Base-by-base conservation (phyloP, 768 basidiomycete genomes). In the Tubosaeta sp. region DNA sequence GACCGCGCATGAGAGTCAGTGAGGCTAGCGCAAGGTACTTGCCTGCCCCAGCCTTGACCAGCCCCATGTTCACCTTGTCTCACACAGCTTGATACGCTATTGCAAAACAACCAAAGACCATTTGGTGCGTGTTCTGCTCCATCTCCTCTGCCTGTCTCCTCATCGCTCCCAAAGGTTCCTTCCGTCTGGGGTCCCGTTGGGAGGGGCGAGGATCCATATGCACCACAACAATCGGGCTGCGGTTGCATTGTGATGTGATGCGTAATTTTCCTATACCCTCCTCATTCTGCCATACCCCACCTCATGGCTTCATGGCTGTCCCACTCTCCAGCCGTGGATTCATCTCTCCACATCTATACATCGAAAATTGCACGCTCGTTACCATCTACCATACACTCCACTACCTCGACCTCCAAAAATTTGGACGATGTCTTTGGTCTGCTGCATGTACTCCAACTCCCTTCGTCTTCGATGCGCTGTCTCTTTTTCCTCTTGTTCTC, bases 91-190 rank as follows among this genome's bases (percentile, higher is more conserved):
- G 60, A 95, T 98, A 64, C 85, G 88, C 43, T 97, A 91, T 69
- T 95, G 92, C 80, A 92, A 91, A 72, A 86, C 85, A 39, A 97
- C 93, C 46, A 90, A 89, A 66, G 95, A 97, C 69, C 85, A 87
- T 60, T 78, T 93, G 55, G 89, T 91, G 67, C 64, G 86, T 79
- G n/a, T 10, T 17, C 4, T 14, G 11, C 8, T 16, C 9, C 0
- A 32, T 25, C 37, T 17, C 31, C 6, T 31, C 16, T 19, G 0
- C n/a, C 7, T 22, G 10, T 22, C 17, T 22, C 9, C 46, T 67
- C 52, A 57, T 38, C 38, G 0, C 26, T 29, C 22, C 41, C 6
- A 29, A 8, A 94, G 91, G 83, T 94, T 47, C 93, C 94, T 14
- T 91, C 88, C 32, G 88, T 98, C 48, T 98, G 95, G 95, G 95